phyloP scores from a whole-genome alignment of 139 green algal genomes.

The Diplosphaera chodatii region DNA sequence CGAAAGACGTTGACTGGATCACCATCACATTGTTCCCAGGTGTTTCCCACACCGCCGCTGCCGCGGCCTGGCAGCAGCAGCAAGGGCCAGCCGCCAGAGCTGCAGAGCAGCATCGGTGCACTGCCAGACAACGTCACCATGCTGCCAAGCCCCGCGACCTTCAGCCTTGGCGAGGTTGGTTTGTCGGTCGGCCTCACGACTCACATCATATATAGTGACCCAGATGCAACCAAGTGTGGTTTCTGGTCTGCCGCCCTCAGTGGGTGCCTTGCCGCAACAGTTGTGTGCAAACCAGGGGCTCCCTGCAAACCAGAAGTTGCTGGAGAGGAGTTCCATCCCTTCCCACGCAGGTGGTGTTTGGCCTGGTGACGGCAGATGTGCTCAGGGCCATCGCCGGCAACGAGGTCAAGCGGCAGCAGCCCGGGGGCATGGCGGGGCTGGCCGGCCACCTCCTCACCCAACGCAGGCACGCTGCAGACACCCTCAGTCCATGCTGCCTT shows the following conservation, averaged over 20 bases:
- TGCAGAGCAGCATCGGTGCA: not conserved
- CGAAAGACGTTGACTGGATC: too few species aligned
- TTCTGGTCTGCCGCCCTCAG: too few species aligned
- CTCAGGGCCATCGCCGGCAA: constrained; percentile 17
- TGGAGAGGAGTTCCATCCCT: too few species aligned
- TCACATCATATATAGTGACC: too few species aligned
- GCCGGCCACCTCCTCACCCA: constrained; percentile 71
- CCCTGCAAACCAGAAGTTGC: too few species aligned
- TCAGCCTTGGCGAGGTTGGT: constrained; percentile 3
- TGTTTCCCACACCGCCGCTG: constrained; percentile 74
- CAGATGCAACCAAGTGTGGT: too few species aligned
- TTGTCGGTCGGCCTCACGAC: too few species aligned
- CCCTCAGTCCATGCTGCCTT: too few species aligned
- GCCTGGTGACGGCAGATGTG: constrained; percentile 34
- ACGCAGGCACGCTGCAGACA: constrained; percentile 33
- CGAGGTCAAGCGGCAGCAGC: constrained; percentile 32
- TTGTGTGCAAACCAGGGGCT: too few species aligned
- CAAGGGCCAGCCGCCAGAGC: not conserved
- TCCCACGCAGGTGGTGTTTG: constrained; percentile 35
- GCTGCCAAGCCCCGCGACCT: constrained; percentile 49
- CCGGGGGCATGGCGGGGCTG: constrained; percentile 55
- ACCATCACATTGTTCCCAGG: too few species aligned
- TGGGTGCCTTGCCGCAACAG: too few species aligned
- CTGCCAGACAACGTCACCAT: constrained; percentile 13
- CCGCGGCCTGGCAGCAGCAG: not conserved